Conservation (phyloP, 78 protist species). For the Polysphondylium violaceum region DNA sequence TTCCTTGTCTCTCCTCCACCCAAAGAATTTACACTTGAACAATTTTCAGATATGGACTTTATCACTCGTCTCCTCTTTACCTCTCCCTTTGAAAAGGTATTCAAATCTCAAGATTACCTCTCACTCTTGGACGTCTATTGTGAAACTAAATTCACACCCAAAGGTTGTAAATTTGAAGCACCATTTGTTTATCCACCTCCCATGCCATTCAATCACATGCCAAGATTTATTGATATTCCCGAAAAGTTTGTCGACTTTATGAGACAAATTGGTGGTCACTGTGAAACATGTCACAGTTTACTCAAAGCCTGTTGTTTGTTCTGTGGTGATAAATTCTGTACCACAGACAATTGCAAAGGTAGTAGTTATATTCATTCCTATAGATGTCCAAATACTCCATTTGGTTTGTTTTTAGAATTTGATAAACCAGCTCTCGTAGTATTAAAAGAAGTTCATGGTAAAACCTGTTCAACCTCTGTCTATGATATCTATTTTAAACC, state of each 20-base stretch:
- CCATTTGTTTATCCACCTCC: slow-evolving; percentile 68
- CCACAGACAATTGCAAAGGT: slow-evolving; percentile 22
- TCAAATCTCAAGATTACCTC: neutral
- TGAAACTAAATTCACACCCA: slow-evolving; percentile 1
- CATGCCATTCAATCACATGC: slow-evolving; percentile 1
- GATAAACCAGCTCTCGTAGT: slow-evolving; percentile 58
- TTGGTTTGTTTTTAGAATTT: slow-evolving; percentile 12
- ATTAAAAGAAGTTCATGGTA: slow-evolving; percentile 39
- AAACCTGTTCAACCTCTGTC: neutral
- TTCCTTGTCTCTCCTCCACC: neutral
- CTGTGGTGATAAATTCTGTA: slow-evolving; percentile 38
- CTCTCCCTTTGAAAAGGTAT: slow-evolving; percentile 9
- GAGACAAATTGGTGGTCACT: slow-evolving; percentile 11
- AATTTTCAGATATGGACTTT: slow-evolving; percentile 20
- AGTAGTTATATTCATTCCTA: slow-evolving; percentile 19
- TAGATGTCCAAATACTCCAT: slow-evolving; percentile 36
- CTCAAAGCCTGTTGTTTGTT: slow-evolving; percentile 48
- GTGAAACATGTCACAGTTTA: slow-evolving; percentile 33
- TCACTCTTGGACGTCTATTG: slow-evolving; percentile 17
- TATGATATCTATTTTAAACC: slow-evolving; percentile 13
- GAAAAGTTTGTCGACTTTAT: slow-evolving; percentile 33
- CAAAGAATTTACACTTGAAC: neutral
- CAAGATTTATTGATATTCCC: slow-evolving; percentile 37
- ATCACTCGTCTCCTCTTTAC: neutral
- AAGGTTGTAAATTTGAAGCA: too few species aligned